phyloP scores from a whole-genome alignment of 192 early-diverging fungal species.

The Kappamyces sp. region DNA sequence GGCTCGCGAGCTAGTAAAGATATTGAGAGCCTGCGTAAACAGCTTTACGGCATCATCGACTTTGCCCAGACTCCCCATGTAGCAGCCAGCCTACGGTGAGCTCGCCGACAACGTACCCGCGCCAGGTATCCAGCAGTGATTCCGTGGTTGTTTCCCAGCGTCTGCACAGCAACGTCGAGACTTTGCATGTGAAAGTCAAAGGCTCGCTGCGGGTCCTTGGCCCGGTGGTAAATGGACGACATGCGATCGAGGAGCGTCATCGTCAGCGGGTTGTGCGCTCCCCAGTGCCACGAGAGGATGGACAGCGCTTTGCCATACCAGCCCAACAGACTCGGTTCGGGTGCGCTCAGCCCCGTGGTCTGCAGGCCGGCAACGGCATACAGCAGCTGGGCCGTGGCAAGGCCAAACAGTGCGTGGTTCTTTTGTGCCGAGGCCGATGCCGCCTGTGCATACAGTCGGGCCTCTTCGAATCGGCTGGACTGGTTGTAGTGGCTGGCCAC shows the following conservation, averaged over 20 bases:
- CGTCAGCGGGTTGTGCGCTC: conserved; percentile 28
- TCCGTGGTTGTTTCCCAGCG: conserved; percentile 39
- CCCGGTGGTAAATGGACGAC: conserved; percentile 25
- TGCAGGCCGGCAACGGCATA: conserved; percentile 28
- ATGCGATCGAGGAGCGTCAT: conserved; percentile 43
- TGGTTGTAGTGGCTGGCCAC: conserved; percentile 42
- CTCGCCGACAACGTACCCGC: conserved; percentile 16
- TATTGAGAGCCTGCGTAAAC: conserved; percentile 37
- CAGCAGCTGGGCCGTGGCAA: conserved; percentile 36
- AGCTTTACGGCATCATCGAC: conserved; percentile 24
- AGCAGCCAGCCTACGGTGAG: conserved; percentile 13
- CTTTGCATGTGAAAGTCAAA: conserved; percentile 32
- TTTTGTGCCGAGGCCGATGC: conserved; percentile 27
- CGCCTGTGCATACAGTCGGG: conserved; percentile 40
- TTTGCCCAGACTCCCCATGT: conserved; percentile 6
- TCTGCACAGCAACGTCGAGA: conserved; percentile 31
- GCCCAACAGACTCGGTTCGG: conserved; percentile 12
- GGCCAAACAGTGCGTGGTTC: conserved; percentile 30
- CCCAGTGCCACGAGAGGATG: conserved; percentile 36
- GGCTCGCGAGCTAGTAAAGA: conserved; percentile 22
- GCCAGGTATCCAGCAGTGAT: conserved; percentile 43
- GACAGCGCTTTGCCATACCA: conserved; percentile 12
- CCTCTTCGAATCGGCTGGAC: conserved; percentile 39
- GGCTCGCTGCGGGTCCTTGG: conserved; percentile 20
- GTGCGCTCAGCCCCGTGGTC: conserved; percentile 5